Evolutionary conservation across 345 rosid genomes (phyloP).

Genomic region (Erysimum cheiranthoides): DNA sequence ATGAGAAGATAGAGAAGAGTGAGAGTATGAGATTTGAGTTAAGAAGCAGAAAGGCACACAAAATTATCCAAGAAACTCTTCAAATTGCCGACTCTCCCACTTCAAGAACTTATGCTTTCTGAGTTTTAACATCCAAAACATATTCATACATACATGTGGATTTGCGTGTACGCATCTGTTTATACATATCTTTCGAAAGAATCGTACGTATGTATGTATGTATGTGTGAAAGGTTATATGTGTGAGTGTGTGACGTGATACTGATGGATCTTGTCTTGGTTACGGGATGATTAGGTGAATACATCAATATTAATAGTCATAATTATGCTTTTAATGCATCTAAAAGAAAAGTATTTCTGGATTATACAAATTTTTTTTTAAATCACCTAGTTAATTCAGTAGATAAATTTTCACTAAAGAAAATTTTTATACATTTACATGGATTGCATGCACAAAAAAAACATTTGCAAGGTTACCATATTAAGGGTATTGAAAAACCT

Average conservation of each 20-base stretch:
- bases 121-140: slow-evolving; percentile 33
- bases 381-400: background rate
- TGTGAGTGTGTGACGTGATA: too few relatives aligned
- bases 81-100: slow-evolving; percentile 80
- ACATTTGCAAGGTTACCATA: background rate
- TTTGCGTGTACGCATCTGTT: slow-evolving; percentile 32
- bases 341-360: background rate
- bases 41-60: slow-evolving; percentile 79
- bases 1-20: slow-evolving; percentile 88
- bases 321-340: background rate
- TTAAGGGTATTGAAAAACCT: background rate
- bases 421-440: background rate
- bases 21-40: slow-evolving; percentile 95
- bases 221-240: slow-evolving; percentile 28
- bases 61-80: slow-evolving; percentile 73
- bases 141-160: slow-evolving; percentile 25
- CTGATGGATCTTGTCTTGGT: slow-evolving; percentile 34
- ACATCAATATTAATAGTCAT: background rate
- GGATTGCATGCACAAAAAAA: background rate
- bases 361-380: background rate
- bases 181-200: slow-evolving; percentile 1
- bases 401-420: background rate
- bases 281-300: slow-evolving; percentile 10
- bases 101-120: slow-evolving; percentile 60
- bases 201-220: slow-evolving; percentile 7